Evolutionary conservation across 2,329 filamentous ascomycete genomes (phyloP), one percentile per base, ranked within the genome.

Genomic region (Mycosphaerella arachidis): DNA sequence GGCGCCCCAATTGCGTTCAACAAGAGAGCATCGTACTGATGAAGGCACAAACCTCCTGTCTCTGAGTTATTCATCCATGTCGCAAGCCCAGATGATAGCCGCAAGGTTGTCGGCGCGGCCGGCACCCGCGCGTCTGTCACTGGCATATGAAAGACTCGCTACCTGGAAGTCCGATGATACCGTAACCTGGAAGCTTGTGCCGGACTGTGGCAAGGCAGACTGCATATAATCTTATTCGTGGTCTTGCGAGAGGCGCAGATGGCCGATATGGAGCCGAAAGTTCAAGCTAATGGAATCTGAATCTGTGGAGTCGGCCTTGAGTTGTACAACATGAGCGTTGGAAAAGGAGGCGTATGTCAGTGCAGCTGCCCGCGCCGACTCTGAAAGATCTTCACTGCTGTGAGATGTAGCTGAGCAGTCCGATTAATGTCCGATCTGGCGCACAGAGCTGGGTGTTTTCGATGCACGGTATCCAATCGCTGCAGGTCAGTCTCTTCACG

Each of bases 311-410:
- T 55, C 61, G 57, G 61, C 63, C 62, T 55, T 52, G 48, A 7
- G 56, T 55, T 62, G 64, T 65, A 62, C 61, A 60, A 61, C 60
- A 33, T 61, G 16, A 58, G 58, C 51, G 63, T 61, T 68, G 56
- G 62, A 58, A 61, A n/a, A 13, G 40, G 63, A 66, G 68, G 67
- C 67, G 67, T 55, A 62, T 68, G 68, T 70, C 68, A 70, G 66
- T 61, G 59, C 61, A 65, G 58, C 60, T 63, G 60, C 55, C 65
- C 63, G 63, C 37, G 54, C 24, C 31, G 55, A 64, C 56, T 56
- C 62, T 61, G 60, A 56, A 59, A 59, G 61, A 59, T 56, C 56
- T 35, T 45, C 48, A 56, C 60, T 60, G 35, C 64, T 48, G 54
- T 63, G 58, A 53, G 24, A 57, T 63, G 64, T 57, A 56, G 57